phyloP scores from a whole-genome alignment of 1,284 basidiomycete species.

The Cutaneotrichosporon daszewskae region DNA sequence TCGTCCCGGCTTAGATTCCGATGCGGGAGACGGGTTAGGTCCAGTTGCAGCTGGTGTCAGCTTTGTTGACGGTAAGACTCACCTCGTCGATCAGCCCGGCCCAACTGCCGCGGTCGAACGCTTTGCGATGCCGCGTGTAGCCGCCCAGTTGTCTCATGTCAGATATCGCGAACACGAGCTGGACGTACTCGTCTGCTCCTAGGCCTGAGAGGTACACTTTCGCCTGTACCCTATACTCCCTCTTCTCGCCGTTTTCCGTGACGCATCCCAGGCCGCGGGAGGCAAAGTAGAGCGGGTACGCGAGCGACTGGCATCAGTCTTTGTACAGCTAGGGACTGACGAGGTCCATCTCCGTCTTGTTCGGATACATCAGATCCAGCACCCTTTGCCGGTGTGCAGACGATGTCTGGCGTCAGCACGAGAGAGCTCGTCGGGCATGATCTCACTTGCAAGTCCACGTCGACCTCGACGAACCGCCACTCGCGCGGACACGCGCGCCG shows the following conservation, averaged over 20 bases:
- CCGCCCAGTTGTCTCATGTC: conserved; percentile 67
- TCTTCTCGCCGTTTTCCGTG: conserved; percentile 37
- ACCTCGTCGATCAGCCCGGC: conserved; percentile 73
- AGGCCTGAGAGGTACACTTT: conserved; percentile 84
- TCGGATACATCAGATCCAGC: conserved; percentile 72
- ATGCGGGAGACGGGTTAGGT: conserved; percentile 81
- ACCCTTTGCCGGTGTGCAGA: conserved; percentile 56
- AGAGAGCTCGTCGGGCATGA: no score
- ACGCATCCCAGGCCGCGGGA: conserved; percentile 74
- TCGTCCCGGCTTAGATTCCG: conserved; percentile 93
- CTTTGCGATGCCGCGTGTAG: conserved; percentile 81
- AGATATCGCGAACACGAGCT: background rate
- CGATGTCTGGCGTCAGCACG: conserved; percentile 52
- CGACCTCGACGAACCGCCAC: conserved; percentile 89
- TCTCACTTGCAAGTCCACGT: conserved; percentile 74
- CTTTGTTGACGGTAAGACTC: conserved; percentile 7
- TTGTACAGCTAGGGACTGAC: conserved; percentile 49
- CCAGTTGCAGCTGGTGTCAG: conserved; percentile 69
- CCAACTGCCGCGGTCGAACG: conserved; percentile 65
- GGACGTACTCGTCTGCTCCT: conserved; percentile 74
- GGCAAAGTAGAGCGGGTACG: conserved; percentile 88
- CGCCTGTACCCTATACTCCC: conserved; percentile 65
- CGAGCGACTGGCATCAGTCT: conserved; percentile 63
- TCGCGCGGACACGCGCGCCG: conserved; percentile 62
- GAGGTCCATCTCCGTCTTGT: conserved; percentile 84